Percentiles rank a stretch among this genome's conserved stretches.
These are phyloP conservation scores for Paulownia fortunei DNA, from an alignment of 257 asterid genomes.

Conservation along the genomic window DNA sequence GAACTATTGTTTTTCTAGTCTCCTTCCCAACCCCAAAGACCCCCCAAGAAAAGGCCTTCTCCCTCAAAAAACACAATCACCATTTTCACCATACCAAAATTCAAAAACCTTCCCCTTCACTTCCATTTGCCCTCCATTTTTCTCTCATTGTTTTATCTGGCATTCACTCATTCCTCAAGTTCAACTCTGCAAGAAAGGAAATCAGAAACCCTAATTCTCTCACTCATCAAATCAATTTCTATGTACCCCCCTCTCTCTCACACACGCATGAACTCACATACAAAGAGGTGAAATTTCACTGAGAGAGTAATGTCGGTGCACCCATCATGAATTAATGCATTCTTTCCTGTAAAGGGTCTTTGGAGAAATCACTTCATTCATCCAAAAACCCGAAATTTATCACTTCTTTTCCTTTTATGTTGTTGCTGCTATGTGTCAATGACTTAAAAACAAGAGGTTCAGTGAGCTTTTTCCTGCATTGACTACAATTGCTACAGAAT, in stretches of 20 bases:
- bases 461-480: constrained; percentile 43
- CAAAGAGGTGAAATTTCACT: constrained; percentile 30
- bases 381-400: constrained; percentile 16
- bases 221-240: constrained; percentile 22
- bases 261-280: constrained; percentile 1
- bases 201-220: constrained; percentile 41
- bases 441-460: constrained; percentile 23
- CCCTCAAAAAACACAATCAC: constrained; percentile 13
- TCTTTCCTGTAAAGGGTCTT: constrained; percentile 31
- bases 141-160: constrained; percentile 22
- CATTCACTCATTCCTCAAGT: constrained; percentile 29
- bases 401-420: not conserved
- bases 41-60: not conserved
- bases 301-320: constrained; percentile 17
- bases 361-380: constrained; percentile 25
- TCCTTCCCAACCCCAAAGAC: not conserved
- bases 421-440: constrained; percentile 25
- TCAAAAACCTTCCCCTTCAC: constrained; percentile 46
- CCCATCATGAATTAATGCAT: constrained; percentile 28
- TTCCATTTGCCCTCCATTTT: constrained; percentile 44
- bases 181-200: constrained; percentile 8
- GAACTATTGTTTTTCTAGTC: not conserved
- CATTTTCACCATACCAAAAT: constrained; percentile 26
- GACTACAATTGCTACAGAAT: constrained; percentile 32
- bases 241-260: not conserved